phyloP scores from a whole-genome alignment of 2,329 filamentous ascomycete genomes.

The Scleromitrula shiraiana region DNA sequence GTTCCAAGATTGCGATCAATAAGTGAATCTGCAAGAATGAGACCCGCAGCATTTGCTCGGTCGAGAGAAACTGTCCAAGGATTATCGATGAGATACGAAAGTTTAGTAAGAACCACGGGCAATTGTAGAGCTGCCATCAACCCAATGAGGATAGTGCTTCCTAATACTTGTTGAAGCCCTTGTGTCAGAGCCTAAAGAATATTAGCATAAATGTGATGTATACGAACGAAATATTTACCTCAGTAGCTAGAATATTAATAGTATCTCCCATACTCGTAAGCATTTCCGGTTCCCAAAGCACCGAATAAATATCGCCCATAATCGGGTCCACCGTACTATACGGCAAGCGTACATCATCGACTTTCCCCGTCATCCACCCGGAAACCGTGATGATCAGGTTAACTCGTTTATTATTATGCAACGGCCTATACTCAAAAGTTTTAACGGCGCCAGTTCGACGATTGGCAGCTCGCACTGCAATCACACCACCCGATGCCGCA shows the following conservation, averaged over 20 bases:
- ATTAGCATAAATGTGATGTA: constrained; percentile 19
- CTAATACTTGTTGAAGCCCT: constrained; percentile 90
- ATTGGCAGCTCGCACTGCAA: constrained; percentile 78
- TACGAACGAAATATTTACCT: constrained; percentile 47
- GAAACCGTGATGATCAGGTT: constrained; percentile 93
- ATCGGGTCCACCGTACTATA: constrained; percentile 95
- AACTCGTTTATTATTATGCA: constrained; percentile 96
- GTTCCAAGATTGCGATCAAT: constrained; percentile 88
- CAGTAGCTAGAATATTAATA: constrained; percentile 95
- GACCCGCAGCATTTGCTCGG: constrained; percentile 76
- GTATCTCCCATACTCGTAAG: constrained; percentile 95
- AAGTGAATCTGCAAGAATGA: constrained; percentile 90
- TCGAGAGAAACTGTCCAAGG: constrained; percentile 97
- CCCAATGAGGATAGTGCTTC: constrained; percentile 76
- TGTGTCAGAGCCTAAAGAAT: constrained; percentile 74
- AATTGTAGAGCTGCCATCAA: constrained; percentile 90
- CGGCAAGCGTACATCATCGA: constrained; percentile 90
- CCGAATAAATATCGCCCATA: constrained; percentile 97
- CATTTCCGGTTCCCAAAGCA: constrained; percentile 98
- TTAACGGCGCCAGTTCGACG: constrained; percentile 84
- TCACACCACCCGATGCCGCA: constrained; percentile 76
- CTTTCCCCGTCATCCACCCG: constrained; percentile 97
- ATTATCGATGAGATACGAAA: constrained; percentile 95
- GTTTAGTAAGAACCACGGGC: constrained; percentile 86
- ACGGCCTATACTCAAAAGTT: constrained; percentile 91